Evolutionary conservation across 1,284 basidiomycete genomes (phyloP).

Genomic region (Austroboletus niveus): DNA sequence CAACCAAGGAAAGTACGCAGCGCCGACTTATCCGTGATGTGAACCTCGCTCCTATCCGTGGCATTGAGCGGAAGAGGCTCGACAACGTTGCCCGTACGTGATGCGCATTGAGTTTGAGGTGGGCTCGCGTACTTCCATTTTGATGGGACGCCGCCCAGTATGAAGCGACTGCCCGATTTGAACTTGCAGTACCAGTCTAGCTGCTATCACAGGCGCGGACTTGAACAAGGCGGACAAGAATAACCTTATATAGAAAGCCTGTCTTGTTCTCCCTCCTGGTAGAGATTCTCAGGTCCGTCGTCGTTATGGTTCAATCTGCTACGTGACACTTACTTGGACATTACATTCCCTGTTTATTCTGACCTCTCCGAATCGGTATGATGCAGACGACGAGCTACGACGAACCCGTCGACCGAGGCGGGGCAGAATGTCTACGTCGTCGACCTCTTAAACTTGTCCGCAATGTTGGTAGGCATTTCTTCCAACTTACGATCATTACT

Average conservation of each 20-base stretch:
- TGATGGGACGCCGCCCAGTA: background rate
- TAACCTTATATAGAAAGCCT: background rate
- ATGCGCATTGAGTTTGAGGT: background rate
- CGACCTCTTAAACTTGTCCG: too few species aligned
- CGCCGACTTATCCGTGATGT: slow-evolving; percentile 31
- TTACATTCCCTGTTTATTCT: too few species aligned
- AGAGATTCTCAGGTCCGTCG: background rate
- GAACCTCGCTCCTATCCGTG: slow-evolving; percentile 4
- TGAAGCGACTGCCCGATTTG: background rate
- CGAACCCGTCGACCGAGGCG: too few species aligned
- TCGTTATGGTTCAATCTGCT: background rate
- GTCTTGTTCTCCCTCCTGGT: background rate
- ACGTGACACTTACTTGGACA: too few species aligned
- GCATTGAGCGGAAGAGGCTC: slow-evolving; percentile 3
- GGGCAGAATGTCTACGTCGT: too few species aligned
- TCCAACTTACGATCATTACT: too few species aligned
- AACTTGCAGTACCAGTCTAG: too few species aligned
- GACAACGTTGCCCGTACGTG: slow-evolving; percentile 17
- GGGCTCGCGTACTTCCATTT: background rate
- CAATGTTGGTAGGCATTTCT: too few species aligned
- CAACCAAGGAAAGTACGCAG: slow-evolving; percentile 16
- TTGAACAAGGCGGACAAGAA: background rate
- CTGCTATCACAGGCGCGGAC: too few species aligned
- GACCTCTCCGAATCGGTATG: too few species aligned
- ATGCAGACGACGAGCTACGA: background rate